These are phyloP conservation scores for Glycine latifolia DNA, from an alignment of 306 rosid genomes.

Conservation along the genomic window DNA sequence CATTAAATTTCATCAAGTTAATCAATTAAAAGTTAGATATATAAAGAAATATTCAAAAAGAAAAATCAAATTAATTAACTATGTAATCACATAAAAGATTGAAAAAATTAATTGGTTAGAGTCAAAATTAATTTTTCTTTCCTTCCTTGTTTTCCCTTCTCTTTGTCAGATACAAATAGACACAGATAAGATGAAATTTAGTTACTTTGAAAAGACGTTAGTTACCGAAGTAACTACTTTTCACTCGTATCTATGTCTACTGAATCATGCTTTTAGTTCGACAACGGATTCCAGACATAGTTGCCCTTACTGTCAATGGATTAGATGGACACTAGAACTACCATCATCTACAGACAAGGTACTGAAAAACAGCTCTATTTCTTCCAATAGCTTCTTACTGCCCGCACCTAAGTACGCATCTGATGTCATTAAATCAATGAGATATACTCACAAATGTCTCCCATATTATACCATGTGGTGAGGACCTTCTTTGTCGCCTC, in stretches of 20 bases:
- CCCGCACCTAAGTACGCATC: conserved; percentile 46
- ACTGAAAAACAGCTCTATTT: conserved; percentile 72
- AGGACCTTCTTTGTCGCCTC: conserved; percentile 52
- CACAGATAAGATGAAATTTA: too few relatives aligned
- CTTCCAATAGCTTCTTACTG: too few relatives aligned
- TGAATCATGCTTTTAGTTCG: conserved; percentile 13
- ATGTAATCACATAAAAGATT: too few relatives aligned
- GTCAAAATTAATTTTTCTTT: not conserved
- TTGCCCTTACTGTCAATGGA: conserved; percentile 6
- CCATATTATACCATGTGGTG: conserved; percentile 52
- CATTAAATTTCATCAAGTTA: too few relatives aligned
- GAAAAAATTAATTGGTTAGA: not conserved
- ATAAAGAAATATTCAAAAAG: not conserved
- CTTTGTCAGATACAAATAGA: not conserved
- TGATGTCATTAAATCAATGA: conserved; percentile 75
- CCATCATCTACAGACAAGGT: conserved; percentile 57
- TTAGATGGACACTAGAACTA: conserved; percentile 36
- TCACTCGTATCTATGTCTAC: not conserved
- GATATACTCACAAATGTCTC: conserved; percentile 65
- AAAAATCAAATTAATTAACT: not conserved
- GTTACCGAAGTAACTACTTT: too few relatives aligned
- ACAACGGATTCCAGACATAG: conserved; percentile 19
- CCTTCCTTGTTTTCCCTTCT: not conserved
- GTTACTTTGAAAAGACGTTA: too few relatives aligned
- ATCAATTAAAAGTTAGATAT: too few relatives aligned